These are phyloP conservation scores for Macrocybe gigantea DNA, from an alignment of 768 basidiomycete genomes.

Conservation along the genomic window DNA sequence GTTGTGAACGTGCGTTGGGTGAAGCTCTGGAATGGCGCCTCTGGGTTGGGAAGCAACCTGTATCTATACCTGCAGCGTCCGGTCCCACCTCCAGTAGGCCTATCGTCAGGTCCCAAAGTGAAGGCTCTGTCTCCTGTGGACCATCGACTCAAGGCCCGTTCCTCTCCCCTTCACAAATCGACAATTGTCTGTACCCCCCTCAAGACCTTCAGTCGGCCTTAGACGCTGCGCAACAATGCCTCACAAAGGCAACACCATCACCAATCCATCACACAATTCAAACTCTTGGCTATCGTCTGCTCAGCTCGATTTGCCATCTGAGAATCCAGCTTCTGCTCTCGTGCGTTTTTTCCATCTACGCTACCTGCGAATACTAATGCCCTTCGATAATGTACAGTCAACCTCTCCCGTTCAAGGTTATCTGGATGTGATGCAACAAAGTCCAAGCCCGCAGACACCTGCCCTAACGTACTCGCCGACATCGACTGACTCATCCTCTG, in stretches of 20 bases:
- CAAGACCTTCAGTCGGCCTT: conserved; percentile 16
- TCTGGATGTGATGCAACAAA: conserved; percentile 1
- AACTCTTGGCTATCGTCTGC: background rate
- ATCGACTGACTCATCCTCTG: conserved; percentile 50
- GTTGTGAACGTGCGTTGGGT: conserved; percentile 84
- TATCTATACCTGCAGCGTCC: conserved; percentile 13
- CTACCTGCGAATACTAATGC: too few species aligned
- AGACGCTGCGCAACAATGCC: conserved; percentile 40
- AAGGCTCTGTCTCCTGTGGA: conserved; percentile 23
- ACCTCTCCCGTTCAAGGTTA: too few species aligned
- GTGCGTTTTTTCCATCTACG: background rate
- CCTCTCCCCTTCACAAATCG: conserved; percentile 12
- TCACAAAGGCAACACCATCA: conserved; percentile 17
- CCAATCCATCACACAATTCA: background rate
- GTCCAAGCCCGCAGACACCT: conserved; percentile 49
- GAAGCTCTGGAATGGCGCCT: conserved; percentile 87
- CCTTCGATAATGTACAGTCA: too few species aligned
- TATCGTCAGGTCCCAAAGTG: conserved; percentile 48
- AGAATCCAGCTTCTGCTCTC: background rate
- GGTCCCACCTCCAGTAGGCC: conserved; percentile 22
- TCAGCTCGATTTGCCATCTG: background rate
- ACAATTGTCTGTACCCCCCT: background rate
- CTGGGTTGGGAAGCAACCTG: conserved; percentile 75
- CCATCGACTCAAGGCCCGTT: conserved; percentile 18
- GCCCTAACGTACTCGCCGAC: conserved; percentile 54